Evolutionary conservation across 495 filamentous ascomycete genomes (phyloP), one percentile per base, ranked within the genome.

Genomic region (Penicillium salamii): DNA sequence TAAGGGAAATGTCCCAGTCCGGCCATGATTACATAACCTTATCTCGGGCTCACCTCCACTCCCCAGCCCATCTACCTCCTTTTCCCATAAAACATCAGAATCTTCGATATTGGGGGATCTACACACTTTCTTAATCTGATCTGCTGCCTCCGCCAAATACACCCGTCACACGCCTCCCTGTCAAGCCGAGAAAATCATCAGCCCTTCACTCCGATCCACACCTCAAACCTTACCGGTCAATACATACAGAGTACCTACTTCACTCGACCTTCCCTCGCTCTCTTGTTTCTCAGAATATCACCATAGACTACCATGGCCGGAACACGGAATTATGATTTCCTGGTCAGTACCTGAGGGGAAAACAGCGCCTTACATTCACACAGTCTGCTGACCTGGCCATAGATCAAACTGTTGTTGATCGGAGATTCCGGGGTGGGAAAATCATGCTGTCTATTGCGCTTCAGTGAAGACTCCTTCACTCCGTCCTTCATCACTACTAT

Each of bases 401-500:
- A 97, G 93, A 99, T 99, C 78, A 99, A 99, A 78, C 82, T 99
- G 46, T 82, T 99, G 64, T 82, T 98, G 66, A 98, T 98, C 65
- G 93, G 93, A 62, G 93, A 98, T 76, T 96, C 91, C 13, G 93
- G 93, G 51, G 93, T 97, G 8, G 93, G 93, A 57, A 98, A 98
- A 73, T 97, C 93, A 52, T 98, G 93, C 80, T 98, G 93, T 74
- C 82, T 98, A 61, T 78, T 98, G 54, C 89, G 93, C 60, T 98
- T 98, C 77, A 96, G 91, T 69, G 93, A 98, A 75, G 93, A 98
- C 75, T 96, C 91, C 9, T 98, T 98, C 75, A 98, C 77, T 24
- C 93, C 93, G 28, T 96, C 91, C 53, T 98, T 97, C 77, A 98
- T 98, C 76, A 97, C 93, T 21, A 98, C 93, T 42, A 97, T 99